A percentile compares a stretch with the other conserved stretches of the same genome.
Evolutionary conservation across 164 flowering plant species (phyloP).

Genomic region (Cinnamomum chago): DNA sequence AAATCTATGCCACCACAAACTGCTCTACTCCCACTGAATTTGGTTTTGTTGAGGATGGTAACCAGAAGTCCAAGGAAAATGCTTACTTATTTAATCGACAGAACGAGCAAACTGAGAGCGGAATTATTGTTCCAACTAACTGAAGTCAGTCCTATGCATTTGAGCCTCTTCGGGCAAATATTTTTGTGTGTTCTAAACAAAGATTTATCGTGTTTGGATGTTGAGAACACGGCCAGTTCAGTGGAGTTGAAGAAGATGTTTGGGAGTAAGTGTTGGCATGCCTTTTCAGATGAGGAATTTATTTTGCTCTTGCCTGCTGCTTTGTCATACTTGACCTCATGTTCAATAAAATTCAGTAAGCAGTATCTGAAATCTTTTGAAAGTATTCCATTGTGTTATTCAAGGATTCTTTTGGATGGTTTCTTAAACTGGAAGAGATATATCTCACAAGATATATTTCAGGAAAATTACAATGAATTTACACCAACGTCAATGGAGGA

Average conservation of each 20-base stretch:
- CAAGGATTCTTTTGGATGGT: slow-evolving; percentile 50
- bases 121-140: slow-evolving; percentile 45
- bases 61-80: slow-evolving; percentile 48
- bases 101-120: slow-evolving; percentile 44
- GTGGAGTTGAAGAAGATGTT: slow-evolving; percentile 4
- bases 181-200: slow-evolving; percentile 28
- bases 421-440: slow-evolving; percentile 62
- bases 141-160: slow-evolving; percentile 62
- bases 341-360: slow-evolving; percentile 33
- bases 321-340: slow-evolving; percentile 41
- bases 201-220: slow-evolving; percentile 1
- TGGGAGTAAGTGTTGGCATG: slow-evolving; percentile 12
- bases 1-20: slow-evolving; percentile 24
- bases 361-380: slow-evolving; percentile 21
- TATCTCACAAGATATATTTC: slow-evolving; percentile 40
- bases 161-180: slow-evolving; percentile 53
- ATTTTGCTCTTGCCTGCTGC: slow-evolving; percentile 79
- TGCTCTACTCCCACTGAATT: slow-evolving; percentile 33
- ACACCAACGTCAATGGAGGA: slow-evolving; percentile 47
- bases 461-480: slow-evolving; percentile 38
- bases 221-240: neutral
- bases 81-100: slow-evolving; percentile 46
- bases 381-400: slow-evolving; percentile 42
- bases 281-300: slow-evolving; percentile 46
- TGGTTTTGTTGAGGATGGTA: slow-evolving; percentile 42